phyloP scores from a whole-genome alignment of 164 flowering plant genomes.

The Santalum album region DNA sequence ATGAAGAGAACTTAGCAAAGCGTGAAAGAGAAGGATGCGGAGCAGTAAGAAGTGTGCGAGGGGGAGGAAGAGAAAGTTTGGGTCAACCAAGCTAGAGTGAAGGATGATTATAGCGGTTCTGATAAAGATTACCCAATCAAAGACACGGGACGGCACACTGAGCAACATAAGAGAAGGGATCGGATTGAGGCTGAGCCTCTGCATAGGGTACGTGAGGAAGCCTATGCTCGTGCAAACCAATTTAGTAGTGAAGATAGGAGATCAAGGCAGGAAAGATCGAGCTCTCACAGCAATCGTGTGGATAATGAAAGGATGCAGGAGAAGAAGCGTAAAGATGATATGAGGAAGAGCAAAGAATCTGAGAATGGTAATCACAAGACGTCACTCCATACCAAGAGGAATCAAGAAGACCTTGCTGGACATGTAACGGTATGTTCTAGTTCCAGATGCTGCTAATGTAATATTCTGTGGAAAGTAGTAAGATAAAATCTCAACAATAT shows the following conservation, averaged over 20 bases:
- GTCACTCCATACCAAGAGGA: slow-evolving; percentile 31
- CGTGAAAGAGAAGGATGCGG: slow-evolving; percentile 67
- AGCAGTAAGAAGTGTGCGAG: slow-evolving; percentile 40
- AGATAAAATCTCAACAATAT: too few species aligned
- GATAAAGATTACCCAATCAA: slow-evolving; percentile 52
- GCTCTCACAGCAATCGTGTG: slow-evolving; percentile 42
- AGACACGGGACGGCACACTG: slow-evolving; percentile 48
- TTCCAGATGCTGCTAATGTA: slow-evolving; percentile 1
- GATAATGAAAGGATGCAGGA: slow-evolving; percentile 47
- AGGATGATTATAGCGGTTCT: slow-evolving; percentile 54
- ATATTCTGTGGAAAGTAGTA: too few species aligned
- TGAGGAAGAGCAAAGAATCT: slow-evolving; percentile 46
- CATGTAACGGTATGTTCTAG: slow-evolving; percentile 58
- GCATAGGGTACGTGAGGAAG: slow-evolving; percentile 65
- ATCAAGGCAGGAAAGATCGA: slow-evolving; percentile 57
- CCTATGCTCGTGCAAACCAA: slow-evolving; percentile 41
- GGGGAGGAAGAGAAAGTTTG: slow-evolving; percentile 56
- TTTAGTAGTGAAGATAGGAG: slow-evolving; percentile 45
- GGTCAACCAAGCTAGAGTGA: slow-evolving; percentile 46
- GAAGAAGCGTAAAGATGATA: slow-evolving; percentile 42
- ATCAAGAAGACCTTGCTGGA: slow-evolving; percentile 47
- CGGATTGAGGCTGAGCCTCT: slow-evolving; percentile 50
- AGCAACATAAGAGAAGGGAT: slow-evolving; percentile 56
- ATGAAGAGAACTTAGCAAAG: slow-evolving; percentile 43
- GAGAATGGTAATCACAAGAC: slow-evolving; percentile 33